These are phyloP conservation scores for Solanum rostratum DNA, from an alignment of 257 asterid species.

Conservation along the genomic window DNA sequence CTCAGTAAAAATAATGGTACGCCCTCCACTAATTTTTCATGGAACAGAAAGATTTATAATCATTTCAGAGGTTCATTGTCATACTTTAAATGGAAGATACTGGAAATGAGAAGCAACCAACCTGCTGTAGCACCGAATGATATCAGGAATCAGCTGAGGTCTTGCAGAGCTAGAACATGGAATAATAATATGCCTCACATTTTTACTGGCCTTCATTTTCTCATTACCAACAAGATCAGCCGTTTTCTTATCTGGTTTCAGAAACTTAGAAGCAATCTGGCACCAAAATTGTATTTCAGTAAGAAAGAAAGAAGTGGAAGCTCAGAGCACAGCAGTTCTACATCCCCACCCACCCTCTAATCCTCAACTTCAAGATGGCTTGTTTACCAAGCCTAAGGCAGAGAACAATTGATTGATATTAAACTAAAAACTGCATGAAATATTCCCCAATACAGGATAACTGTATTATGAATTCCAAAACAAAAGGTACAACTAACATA, in stretches of 20 bases:
- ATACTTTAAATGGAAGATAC: not conserved
- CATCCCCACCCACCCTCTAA: not conserved
- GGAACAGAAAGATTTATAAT: not conserved
- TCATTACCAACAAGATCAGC: constrained; percentile 94
- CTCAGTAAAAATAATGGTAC: constrained; percentile 85
- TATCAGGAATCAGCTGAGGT: constrained; percentile 87
- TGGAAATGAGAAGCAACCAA: constrained; percentile 17
- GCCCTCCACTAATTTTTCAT: constrained; percentile 65
- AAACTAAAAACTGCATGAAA: not conserved
- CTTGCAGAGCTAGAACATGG: constrained; percentile 87
- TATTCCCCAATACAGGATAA: not conserved
- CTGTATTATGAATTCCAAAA: not conserved
- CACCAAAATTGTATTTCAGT: constrained; percentile 9
- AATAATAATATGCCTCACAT: constrained; percentile 77
- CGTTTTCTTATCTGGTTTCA: constrained; percentile 71
- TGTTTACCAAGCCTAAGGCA: not conserved
- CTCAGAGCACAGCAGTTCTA: not conserved
- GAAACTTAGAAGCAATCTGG: constrained; percentile 64
- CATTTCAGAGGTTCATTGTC: not conserved
- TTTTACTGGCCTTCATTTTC: constrained; percentile 93
- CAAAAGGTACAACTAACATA: constrained; percentile 5
- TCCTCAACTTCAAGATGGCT: not conserved
- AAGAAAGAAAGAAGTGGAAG: not conserved
- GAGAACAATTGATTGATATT: not conserved
- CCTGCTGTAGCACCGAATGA: constrained; percentile 94